Evolutionary conservation across 1,139 yeast genomes (phyloP).

Genomic region (Pichia sp.): DNA sequence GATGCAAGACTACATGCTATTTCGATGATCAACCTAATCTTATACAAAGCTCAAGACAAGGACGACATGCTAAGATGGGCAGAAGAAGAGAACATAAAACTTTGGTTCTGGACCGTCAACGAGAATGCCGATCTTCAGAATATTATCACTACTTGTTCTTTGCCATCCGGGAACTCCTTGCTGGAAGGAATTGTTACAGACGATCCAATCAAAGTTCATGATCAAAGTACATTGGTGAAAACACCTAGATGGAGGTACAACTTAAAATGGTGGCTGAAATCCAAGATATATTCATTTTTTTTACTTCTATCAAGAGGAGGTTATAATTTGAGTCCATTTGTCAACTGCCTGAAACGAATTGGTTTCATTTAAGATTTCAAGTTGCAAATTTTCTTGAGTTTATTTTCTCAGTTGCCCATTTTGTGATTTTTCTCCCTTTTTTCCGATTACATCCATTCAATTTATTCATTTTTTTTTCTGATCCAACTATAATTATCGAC

Average conservation of each 20-base stretch:
- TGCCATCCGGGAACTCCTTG: conserved; percentile 11
- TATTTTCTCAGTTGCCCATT: too few relatives aligned
- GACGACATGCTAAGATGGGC: conserved; percentile 33
- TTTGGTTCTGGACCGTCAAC: conserved; percentile 85
- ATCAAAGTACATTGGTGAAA: neutral
- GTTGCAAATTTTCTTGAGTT: neutral
- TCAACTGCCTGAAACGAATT: conserved; percentile 19
- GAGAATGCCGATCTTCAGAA: conserved; percentile 22
- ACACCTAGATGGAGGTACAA: conserved; percentile 12
- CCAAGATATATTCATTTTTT: conserved; percentile 18
- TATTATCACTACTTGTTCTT: conserved; percentile 13
- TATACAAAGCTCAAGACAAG: conserved; percentile 41
- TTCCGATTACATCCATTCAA: too few relatives aligned
- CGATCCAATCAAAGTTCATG: conserved; percentile 22
- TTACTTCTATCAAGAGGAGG: conserved; percentile 22
- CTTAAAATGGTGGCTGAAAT: conserved; percentile 16
- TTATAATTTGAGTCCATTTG: conserved; percentile 21
- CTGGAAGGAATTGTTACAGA: conserved; percentile 30
- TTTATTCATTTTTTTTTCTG: too few relatives aligned
- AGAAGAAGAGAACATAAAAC: conserved; percentile 41
- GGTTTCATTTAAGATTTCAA: conserved; percentile 20
- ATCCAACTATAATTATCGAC: too few relatives aligned
- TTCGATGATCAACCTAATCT: conserved; percentile 31
- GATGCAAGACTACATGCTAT: conserved; percentile 31
- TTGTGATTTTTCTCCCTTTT: too few relatives aligned